These are phyloP conservation scores for Pholiota adiposa DNA, from an alignment of 1,284 basidiomycete species.

Conservation along the genomic window DNA sequence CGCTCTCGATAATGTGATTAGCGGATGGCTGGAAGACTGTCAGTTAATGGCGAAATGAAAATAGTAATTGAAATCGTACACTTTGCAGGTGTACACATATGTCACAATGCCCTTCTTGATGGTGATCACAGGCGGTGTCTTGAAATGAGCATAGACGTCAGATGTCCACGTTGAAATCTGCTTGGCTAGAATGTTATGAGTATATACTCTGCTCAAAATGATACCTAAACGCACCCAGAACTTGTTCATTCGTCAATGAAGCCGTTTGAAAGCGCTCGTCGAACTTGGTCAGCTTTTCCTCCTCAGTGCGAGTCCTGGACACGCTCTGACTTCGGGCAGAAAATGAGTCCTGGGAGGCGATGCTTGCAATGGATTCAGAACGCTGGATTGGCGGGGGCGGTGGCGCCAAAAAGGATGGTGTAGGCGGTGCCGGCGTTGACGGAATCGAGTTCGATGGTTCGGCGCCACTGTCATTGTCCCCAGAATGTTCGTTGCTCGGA, in stretches of 20 bases:
- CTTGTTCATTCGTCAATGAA: background rate
- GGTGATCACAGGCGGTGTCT: conserved; percentile 6
- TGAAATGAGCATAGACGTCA: conserved; percentile 9
- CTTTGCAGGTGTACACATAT: conserved; percentile 6
- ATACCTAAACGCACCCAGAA: conserved; percentile 5
- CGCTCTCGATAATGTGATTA: conserved; percentile 13
- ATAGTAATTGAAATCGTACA: conserved; percentile 1
- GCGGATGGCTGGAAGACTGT: conserved; percentile 16
- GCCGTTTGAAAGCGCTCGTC: too few species aligned
- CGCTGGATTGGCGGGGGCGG: too few species aligned
- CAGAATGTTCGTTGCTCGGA: too few species aligned
- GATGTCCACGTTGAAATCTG: conserved; percentile 12
- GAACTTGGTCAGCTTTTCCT: too few species aligned
- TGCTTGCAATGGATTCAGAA: too few species aligned
- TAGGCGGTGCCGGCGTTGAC: too few species aligned
- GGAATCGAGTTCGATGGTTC: too few species aligned
- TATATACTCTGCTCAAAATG: background rate
- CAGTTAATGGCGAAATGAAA: background rate
- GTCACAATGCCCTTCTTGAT: background rate
- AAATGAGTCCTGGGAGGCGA: too few species aligned
- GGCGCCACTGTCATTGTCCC: too few species aligned
- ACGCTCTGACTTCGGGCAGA: too few species aligned
- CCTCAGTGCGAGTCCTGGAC: too few species aligned
- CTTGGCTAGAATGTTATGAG: conserved; percentile 1
- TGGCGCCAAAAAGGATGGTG: too few species aligned